phyloP scores from a whole-genome alignment of 257 asterid species.

The Solanum virginianum region DNA sequence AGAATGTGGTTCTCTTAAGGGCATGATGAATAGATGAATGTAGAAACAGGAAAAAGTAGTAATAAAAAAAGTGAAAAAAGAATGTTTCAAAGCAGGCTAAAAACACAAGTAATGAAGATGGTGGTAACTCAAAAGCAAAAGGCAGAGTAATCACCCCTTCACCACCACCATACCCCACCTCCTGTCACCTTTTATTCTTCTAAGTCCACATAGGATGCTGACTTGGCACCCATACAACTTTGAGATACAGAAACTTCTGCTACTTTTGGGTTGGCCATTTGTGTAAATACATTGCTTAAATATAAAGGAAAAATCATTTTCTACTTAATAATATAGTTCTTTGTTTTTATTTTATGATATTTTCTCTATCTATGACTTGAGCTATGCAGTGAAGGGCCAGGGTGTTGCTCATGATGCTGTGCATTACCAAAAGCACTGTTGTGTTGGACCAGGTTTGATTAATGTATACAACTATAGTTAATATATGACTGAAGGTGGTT shows the following conservation, averaged over 20 bases:
- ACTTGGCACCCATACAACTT: conserved; percentile 41
- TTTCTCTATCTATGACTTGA: conserved; percentile 29
- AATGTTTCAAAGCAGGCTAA: conserved; percentile 49
- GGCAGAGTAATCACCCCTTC: conserved; percentile 31
- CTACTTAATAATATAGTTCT: conserved; percentile 1
- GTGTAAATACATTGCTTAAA: conserved; percentile 6
- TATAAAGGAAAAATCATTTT: not conserved
- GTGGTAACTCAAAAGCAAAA: conserved; percentile 63
- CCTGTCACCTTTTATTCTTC: conserved; percentile 31
- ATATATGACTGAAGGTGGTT: conserved; percentile 3
- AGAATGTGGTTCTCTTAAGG: conserved; percentile 18
- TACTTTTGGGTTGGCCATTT: conserved; percentile 6
- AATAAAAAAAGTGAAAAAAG: conserved; percentile 26
- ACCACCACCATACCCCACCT: conserved; percentile 26
- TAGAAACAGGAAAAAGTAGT: conserved; percentile 23
- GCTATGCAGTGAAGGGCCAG: conserved; percentile 17
- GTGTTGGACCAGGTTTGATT: conserved; percentile 9
- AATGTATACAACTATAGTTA: not conserved
- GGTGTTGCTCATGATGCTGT: conserved; percentile 51
- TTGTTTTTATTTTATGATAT: conserved; percentile 8
- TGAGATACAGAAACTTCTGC: not conserved
- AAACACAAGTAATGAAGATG: conserved; percentile 53
- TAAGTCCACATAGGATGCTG: conserved; percentile 55
- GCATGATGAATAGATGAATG: conserved; percentile 28
- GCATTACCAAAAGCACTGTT: conserved; percentile 40